Conservation (phyloP, 1,284 basidiomycete genomes). For the Puccinia sorghi region DNA sequence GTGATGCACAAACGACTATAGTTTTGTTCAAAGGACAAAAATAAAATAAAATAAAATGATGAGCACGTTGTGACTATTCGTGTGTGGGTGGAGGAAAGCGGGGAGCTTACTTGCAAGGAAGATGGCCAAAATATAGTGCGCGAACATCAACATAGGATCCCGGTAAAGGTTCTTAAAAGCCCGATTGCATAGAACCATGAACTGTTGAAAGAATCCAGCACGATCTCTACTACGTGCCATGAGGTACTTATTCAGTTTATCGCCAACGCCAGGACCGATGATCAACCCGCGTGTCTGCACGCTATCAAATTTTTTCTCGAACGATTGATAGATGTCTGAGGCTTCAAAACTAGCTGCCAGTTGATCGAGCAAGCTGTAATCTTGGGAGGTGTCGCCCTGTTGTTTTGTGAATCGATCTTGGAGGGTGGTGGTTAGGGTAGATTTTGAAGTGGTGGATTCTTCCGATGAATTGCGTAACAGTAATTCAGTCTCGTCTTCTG, state of each 20-base stretch:
- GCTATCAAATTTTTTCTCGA: slow-evolving; percentile 68
- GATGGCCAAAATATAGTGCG: slow-evolving; percentile 85
- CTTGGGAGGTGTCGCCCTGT: not conserved
- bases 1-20: slow-evolving; percentile 51
- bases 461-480: slow-evolving; percentile 17
- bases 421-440: slow-evolving; percentile 11
- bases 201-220: slow-evolving; percentile 83
- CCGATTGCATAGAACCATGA: slow-evolving; percentile 84
- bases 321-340: slow-evolving; percentile 69
- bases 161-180: slow-evolving; percentile 94
- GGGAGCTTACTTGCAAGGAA: slow-evolving; percentile 70
- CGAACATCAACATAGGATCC: slow-evolving; percentile 83
- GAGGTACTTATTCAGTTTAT: slow-evolving; percentile 10
- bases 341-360: slow-evolving; percentile 72
- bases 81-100: slow-evolving; percentile 16
- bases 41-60: slow-evolving; percentile 65
- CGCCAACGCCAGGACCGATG: slow-evolving; percentile 8
- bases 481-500: slow-evolving; percentile 17
- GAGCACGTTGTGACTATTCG: not conserved
- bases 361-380: slow-evolving; percentile 62
- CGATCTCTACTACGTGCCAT: slow-evolving; percentile 58
- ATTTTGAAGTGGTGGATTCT: slow-evolving; percentile 5
- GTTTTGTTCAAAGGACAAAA: no score
- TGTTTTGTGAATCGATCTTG: not conserved
- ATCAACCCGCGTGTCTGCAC: slow-evolving; percentile 56